These are phyloP conservation scores for Fusarium clavum DNA, from an alignment of 2,329 filamentous ascomycete genomes.

Conservation along the genomic window DNA sequence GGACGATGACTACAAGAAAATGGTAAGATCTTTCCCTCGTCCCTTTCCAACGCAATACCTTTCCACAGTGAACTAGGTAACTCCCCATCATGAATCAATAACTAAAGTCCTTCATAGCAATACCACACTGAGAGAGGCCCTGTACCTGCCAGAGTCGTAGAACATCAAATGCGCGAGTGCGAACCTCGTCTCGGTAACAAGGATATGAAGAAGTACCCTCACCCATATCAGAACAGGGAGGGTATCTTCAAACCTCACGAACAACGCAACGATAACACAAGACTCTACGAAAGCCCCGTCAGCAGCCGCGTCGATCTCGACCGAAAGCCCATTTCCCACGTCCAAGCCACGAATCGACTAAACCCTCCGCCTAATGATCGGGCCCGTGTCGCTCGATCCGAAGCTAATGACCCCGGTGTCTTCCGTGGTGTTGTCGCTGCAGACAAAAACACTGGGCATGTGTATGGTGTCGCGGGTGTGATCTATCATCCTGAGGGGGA, in stretches of 20 bases:
- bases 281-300: not conserved
- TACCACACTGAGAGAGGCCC: not conserved
- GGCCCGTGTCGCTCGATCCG: not conserved
- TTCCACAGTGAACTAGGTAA: no score
- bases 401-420: not conserved
- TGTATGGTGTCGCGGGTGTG: not conserved
- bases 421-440: not conserved
- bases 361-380: not conserved
- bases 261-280: not conserved
- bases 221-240: not conserved
- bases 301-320: not conserved
- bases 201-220: not conserved
- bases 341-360: rapidly evolving
- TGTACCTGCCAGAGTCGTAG: not conserved
- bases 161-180: not conserved
- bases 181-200: rapidly evolving
- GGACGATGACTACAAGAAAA: slow-evolving; percentile 8
- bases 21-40: not conserved
- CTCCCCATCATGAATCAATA: not conserved
- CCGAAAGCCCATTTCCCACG: not conserved
- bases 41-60: no score
- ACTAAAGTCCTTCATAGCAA: slow-evolving; percentile 1
- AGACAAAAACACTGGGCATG: rapidly evolving
- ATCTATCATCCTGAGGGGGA: slow-evolving; percentile 4
- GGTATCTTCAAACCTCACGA: not conserved